phyloP scores from a whole-genome alignment of 2,329 filamentous ascomycete genomes.

The Pestalotiopsis sp. region DNA sequence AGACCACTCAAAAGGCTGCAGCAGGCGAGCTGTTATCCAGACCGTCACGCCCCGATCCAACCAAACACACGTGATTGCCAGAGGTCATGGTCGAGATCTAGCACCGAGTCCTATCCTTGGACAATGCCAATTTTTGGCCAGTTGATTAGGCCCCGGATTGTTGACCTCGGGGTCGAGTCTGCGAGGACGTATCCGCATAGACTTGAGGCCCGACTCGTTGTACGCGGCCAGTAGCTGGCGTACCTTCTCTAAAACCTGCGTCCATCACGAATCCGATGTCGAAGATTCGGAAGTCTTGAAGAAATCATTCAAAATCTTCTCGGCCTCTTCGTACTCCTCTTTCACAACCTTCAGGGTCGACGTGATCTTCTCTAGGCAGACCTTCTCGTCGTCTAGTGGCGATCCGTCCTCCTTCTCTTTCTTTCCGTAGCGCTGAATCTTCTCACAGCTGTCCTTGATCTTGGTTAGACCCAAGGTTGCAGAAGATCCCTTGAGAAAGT shows the following conservation, averaged over 20 bases:
- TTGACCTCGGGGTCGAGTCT: background rate
- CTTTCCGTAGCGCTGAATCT: conserved; percentile 92
- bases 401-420: conserved; percentile 78
- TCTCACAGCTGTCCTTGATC: conserved; percentile 91
- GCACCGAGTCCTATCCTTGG: background rate
- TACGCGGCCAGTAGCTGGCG: background rate
- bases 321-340: conserved; percentile 74
- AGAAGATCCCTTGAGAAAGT: conserved; percentile 97
- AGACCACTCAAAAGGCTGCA: background rate
- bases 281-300: conserved; percentile 46
- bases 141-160: background rate
- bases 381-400: conserved; percentile 64
- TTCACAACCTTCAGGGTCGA: conserved; percentile 73
- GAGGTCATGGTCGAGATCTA: background rate
- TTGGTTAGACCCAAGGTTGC: conserved; percentile 90
- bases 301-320: conserved; percentile 71
- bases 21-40: background rate
- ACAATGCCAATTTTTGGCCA: background rate
- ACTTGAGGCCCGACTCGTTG: conserved; percentile 5
- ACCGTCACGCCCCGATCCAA: background rate
- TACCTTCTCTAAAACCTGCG: background rate
- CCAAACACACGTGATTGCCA: background rate
- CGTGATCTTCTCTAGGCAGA: conserved; percentile 71
- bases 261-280: conserved; percentile 1
- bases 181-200: background rate